Evolutionary conservation across 2,329 filamentous ascomycete genomes (phyloP), one percentile per base, ranked within the genome.

Genomic region (Colletotrichum tropicicola): DNA sequence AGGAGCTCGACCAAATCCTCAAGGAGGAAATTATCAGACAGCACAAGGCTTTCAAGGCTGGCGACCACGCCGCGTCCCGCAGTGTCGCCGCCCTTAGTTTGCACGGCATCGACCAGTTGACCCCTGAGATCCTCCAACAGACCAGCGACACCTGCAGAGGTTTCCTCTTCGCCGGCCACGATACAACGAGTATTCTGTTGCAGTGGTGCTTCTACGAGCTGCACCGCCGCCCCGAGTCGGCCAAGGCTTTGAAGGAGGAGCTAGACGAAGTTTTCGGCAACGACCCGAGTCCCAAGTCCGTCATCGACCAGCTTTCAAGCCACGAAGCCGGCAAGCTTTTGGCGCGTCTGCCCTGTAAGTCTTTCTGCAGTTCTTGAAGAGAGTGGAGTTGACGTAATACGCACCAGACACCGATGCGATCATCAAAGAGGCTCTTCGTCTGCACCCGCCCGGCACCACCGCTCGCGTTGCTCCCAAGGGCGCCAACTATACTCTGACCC

Each of bases 81-180:
- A 77, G 74, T 54, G 70, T 80, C 4, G 69, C 79, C 15, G 70
- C 71, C 0, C 68, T 80, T 4, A 74, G 73, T 44, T 68, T 79
- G 1, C 70, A 75, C 30, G 74, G 71, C 15, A 68, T 61, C 12
- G 67, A 73, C 12, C 28, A 65, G 0, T 68, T 78, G 27, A 73
- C 71, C 17, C 65, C 69, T 0, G 63, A 72, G 13, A 55, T 76
- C 12, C 37, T 79, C 7, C 44, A 71, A 9, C 68, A 73, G 51
- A 76, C 75, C 2, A 72, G 72, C 41, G 74, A 78, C 51, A 76
- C 79, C 54, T 65, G 80, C 32, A 75, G 75, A 51, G 74, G 74
- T 0, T 80, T 81, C 61, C 68, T 80, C 6, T 77, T 82, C 47
- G 78, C 77, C 3, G 78, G 79, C 6, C 79, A 80, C 48, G 78